Percentiles rank a stretch among this genome's conserved stretches.
Conservation (phyloP, 768 basidiomycete genomes). For the Rhizopogon salebrosus region DNA sequence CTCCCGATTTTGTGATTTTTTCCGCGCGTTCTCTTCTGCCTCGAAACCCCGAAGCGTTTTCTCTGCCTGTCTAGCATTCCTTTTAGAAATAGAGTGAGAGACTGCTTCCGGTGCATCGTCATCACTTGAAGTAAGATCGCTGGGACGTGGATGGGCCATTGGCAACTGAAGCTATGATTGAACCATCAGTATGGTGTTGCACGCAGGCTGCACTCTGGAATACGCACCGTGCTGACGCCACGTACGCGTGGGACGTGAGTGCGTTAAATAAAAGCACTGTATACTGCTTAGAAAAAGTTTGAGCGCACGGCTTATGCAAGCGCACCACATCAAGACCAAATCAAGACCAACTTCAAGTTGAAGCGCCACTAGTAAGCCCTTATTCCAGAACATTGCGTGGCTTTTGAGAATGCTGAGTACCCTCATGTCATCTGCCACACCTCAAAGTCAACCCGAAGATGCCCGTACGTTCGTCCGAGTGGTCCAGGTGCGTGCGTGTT, state of each 20-base stretch:
- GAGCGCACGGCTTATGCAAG: too few species aligned
- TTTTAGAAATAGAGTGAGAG: slow-evolving; percentile 42
- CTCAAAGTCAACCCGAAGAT: background rate
- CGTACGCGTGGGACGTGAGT: too few species aligned
- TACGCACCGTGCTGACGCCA: too few species aligned
- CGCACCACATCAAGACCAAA: too few species aligned
- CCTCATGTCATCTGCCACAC: background rate
- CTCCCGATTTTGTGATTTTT: slow-evolving; percentile 41
- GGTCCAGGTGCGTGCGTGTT: background rate
- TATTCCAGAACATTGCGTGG: too few species aligned
- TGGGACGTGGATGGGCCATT: background rate
- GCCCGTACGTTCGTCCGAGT: background rate
- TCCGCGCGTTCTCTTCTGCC: slow-evolving; percentile 33
- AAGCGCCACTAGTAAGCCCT: too few species aligned
- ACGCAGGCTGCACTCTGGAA: too few species aligned
- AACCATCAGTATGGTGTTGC: too few species aligned
- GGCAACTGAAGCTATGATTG: background rate
- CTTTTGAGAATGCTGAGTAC: background rate
- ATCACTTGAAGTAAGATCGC: slow-evolving; percentile 19
- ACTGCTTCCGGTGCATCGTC: slow-evolving; percentile 49
- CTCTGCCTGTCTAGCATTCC: slow-evolving; percentile 31
- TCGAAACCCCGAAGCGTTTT: slow-evolving; percentile 33
- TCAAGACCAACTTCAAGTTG: too few species aligned
- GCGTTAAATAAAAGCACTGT: too few species aligned
- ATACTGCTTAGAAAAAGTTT: too few species aligned